These are phyloP conservation scores for Oidium heveae DNA, from an alignment of 2,329 filamentous ascomycete genomes.

Conservation along the genomic window DNA sequence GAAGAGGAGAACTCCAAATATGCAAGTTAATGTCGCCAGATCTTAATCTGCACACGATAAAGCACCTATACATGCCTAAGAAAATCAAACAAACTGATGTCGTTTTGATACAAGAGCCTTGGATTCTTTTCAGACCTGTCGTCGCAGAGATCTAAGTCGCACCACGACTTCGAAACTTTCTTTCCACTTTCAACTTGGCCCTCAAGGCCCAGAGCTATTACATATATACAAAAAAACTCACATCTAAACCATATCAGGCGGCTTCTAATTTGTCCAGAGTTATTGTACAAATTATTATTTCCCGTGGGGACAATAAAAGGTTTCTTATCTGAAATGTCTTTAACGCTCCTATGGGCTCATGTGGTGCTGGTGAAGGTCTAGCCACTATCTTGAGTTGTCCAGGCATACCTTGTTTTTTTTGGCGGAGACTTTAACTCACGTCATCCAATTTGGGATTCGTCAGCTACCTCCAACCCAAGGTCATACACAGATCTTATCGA, in stretches of 20 bases:
- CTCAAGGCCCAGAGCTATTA: no score
- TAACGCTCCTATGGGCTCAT: background rate
- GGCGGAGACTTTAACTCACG: no score
- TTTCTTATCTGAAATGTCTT: background rate
- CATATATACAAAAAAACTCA: background rate
- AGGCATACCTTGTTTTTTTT: background rate
- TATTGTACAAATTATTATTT: background rate
- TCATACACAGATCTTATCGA: background rate
- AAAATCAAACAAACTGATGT: background rate
- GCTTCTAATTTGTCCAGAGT: background rate
- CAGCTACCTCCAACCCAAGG: background rate
- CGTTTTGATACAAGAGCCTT: background rate
- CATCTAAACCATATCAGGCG: background rate
- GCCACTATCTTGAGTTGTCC: background rate
- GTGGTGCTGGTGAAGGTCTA: background rate
- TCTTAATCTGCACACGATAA: background rate
- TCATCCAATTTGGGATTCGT: background rate
- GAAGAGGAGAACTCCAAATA: background rate
- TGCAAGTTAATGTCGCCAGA: background rate
- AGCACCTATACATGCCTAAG: background rate
- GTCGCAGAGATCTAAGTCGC: background rate
- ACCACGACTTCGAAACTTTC: background rate
- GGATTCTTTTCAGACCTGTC: background rate
- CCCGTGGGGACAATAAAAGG: background rate
- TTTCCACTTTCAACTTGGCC: background rate